Percentiles rank a stretch among this genome's conserved stretches.
phyloP scores from a whole-genome alignment of 1,139 yeast species.

The Yamadazyma trypodendri region DNA sequence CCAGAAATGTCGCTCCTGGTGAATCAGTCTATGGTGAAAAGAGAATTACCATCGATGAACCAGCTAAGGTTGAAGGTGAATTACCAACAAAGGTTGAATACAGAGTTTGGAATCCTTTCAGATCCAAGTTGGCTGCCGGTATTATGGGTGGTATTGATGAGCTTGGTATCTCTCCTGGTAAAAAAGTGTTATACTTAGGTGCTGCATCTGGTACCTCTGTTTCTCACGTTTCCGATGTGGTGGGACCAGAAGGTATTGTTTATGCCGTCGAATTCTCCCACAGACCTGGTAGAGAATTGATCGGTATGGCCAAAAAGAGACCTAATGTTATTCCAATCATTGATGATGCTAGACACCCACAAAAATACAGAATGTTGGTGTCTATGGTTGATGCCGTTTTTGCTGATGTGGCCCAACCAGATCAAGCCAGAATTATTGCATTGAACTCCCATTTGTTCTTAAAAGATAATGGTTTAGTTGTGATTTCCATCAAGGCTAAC shows the following conservation, averaged over 20 bases:
- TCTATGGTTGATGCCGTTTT: slow-evolving; percentile 99
- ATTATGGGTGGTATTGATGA: slow-evolving; percentile 99
- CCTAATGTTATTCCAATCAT: slow-evolving; percentile 98
- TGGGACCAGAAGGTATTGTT: slow-evolving; percentile 98
- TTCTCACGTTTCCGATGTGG: slow-evolving; percentile 96
- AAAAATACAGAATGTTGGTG: slow-evolving; percentile 96
- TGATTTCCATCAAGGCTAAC: slow-evolving; percentile 98
- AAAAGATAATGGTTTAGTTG: slow-evolving; percentile 98
- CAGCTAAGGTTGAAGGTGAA: slow-evolving; percentile 78
- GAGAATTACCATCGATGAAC: slow-evolving; percentile 91
- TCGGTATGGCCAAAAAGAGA: slow-evolving; percentile 99
- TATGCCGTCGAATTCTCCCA: slow-evolving; percentile 99
- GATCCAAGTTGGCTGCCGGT: slow-evolving; percentile 99
- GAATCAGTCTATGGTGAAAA: slow-evolving; percentile 98
- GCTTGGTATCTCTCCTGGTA: slow-evolving; percentile 95
- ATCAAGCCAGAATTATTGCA: slow-evolving; percentile 99
- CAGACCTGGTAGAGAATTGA: slow-evolving; percentile 99
- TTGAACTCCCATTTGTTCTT: slow-evolving; percentile 96
- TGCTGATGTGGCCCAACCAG: slow-evolving; percentile 99
- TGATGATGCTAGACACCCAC: slow-evolving; percentile 99
- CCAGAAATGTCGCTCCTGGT: slow-evolving; percentile 97
- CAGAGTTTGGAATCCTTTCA: slow-evolving; percentile 99
- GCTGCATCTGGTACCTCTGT: slow-evolving; percentile 99
- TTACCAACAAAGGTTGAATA: slow-evolving; percentile 95
- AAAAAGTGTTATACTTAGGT: slow-evolving; percentile 95